These are phyloP conservation scores for Umbelopsis vinacea DNA, from an alignment of 192 early-diverging fungal species.

Conservation along the genomic window DNA sequence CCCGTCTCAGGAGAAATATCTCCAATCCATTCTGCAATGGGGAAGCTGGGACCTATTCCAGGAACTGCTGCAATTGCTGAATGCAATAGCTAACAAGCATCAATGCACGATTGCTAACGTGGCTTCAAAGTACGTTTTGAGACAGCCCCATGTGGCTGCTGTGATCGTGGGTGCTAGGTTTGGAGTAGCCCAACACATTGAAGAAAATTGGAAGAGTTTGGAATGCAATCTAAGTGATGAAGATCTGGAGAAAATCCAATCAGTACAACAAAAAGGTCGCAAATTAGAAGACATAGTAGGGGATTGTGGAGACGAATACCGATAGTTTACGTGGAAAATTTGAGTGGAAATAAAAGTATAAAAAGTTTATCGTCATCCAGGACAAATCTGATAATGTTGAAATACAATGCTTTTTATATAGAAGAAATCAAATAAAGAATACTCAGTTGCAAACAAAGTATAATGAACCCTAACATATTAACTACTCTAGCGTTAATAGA, in stretches of 20 bases:
- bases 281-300: slow-evolving; percentile 14
- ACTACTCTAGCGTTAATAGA: too few relatives aligned
- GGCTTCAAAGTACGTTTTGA: neutral
- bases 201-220: slow-evolving; percentile 22
- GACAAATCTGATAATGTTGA: too few relatives aligned
- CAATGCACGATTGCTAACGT: slow-evolving; percentile 19
- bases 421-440: too few relatives aligned
- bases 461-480: too few relatives aligned
- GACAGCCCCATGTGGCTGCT: slow-evolving; percentile 10
- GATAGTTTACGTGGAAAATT: neutral
- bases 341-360: neutral
- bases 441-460: too few relatives aligned
- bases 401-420: too few relatives aligned
- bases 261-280: slow-evolving; percentile 1
- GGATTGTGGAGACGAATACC: slow-evolving; percentile 22
- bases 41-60: slow-evolving; percentile 19
- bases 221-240: neutral
- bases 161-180: slow-evolving; percentile 20
- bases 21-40: slow-evolving; percentile 11
- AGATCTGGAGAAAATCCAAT: slow-evolving; percentile 11
- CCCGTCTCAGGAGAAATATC: slow-evolving; percentile 14
- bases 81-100: neutral
- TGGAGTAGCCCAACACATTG: slow-evolving; percentile 8
- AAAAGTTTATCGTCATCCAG: too few relatives aligned
- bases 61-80: neutral